Percentiles rank a stretch among this genome's conserved stretches.
These are phyloP conservation scores for Amborella trichopoda DNA, from an alignment of 164 flowering plant species.

Conservation along the genomic window DNA sequence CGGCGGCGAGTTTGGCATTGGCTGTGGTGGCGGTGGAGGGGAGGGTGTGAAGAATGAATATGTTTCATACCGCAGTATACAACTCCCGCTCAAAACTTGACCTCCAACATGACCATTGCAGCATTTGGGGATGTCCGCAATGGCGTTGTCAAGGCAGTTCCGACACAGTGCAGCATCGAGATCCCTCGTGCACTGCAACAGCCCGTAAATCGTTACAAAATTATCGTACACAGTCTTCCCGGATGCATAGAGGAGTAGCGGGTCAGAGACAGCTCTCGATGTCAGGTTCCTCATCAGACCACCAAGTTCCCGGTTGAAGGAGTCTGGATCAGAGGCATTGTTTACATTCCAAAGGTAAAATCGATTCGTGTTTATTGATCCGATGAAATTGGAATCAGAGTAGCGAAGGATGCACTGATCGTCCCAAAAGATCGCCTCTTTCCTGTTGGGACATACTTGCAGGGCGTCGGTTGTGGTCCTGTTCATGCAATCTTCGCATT, in stretches of 20 bases:
- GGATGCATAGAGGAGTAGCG: slow-evolving; percentile 1
- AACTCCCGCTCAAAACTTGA: slow-evolving; percentile 12
- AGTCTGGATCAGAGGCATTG: background rate
- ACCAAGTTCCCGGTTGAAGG: background rate
- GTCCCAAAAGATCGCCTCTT: background rate
- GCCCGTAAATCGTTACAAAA: slow-evolving; percentile 1
- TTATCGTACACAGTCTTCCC: background rate
- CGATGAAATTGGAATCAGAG: background rate
- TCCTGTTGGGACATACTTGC: background rate
- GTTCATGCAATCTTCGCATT: background rate
- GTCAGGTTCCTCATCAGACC: background rate
- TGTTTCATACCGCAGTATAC: slow-evolving; percentile 14
- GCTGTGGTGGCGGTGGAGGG: background rate
- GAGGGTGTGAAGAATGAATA: slow-evolving; percentile 3
- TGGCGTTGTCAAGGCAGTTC: slow-evolving; percentile 11
- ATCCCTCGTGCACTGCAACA: slow-evolving; percentile 34
- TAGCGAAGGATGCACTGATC: slow-evolving; percentile 3
- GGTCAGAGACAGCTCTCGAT: background rate
- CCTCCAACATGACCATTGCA: slow-evolving; percentile 13
- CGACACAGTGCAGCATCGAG: slow-evolving; percentile 13
- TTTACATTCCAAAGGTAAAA: background rate
- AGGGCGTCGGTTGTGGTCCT: background rate
- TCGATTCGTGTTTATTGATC: background rate
- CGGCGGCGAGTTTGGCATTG: background rate
- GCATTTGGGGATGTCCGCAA: background rate